Evolutionary conservation across 176 grass and related monocot genomes (phyloP).

Genomic region (Raddia guianensis): DNA sequence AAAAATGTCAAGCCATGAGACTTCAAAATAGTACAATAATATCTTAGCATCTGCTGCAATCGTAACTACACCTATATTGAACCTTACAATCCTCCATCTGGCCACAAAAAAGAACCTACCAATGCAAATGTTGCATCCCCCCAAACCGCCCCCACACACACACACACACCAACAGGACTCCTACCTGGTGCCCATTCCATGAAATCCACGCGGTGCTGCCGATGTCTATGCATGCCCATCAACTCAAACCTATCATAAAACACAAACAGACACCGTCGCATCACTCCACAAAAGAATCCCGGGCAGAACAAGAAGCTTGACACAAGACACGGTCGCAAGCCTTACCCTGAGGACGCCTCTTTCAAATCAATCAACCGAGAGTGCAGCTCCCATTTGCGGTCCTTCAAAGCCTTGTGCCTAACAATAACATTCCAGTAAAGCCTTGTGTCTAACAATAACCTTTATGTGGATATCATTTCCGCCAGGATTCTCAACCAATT

Average conservation of each 20-base stretch:
- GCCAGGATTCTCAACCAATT: background rate
- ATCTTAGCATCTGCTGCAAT: background rate
- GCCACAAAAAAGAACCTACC: constrained; percentile 2
- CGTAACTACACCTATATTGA: background rate
- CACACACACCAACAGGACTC: constrained; percentile 36
- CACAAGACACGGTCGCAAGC: background rate
- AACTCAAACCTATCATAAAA: constrained; percentile 65
- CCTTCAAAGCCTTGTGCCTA: constrained; percentile 89
- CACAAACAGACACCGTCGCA: constrained; percentile 9
- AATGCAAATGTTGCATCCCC: background rate
- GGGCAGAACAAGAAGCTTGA: background rate
- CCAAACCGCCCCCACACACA: too few species aligned
- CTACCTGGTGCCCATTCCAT: constrained; percentile 97
- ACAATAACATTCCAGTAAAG: constrained; percentile 24
- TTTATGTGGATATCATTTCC: background rate
- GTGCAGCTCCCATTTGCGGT: constrained; percentile 69
- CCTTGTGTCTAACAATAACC: background rate
- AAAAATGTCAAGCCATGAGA: background rate
- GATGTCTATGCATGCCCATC: constrained; percentile 82
- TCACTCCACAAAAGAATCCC: constrained; percentile 8
- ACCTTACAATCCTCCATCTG: background rate
- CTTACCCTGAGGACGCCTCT: constrained; percentile 77
- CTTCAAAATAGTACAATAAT: background rate
- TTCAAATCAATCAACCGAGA: constrained; percentile 90
- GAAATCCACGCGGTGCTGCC: constrained; percentile 83